Evolutionary conservation across 306 rosid genomes (phyloP).

Genomic region (Rubus idaeus): DNA sequence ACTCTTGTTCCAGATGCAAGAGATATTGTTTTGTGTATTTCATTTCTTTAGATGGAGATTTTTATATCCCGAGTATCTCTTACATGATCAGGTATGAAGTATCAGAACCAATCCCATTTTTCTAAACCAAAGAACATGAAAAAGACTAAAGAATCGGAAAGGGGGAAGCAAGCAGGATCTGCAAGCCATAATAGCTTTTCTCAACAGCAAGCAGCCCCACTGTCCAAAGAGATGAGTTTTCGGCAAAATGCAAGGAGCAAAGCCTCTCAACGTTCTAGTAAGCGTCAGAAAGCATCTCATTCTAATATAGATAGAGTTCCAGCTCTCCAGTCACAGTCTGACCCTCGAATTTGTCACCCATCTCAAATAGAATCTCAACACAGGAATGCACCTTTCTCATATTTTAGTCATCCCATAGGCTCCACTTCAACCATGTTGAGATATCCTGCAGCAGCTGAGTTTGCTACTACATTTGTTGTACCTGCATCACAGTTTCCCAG

Average conservation of each 20-base stretch:
- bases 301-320: conserved; percentile 32
- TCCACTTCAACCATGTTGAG: conserved; percentile 27
- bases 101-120: conserved; percentile 31
- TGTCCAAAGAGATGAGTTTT: conserved; percentile 27
- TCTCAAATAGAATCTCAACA: conserved; percentile 33
- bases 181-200: background rate
- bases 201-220: conserved; percentile 28
- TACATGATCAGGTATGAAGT: conserved; percentile 36
- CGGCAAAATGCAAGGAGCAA: conserved; percentile 33
- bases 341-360: conserved; percentile 23
- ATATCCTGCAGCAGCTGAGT: conserved; percentile 28
- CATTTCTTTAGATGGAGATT: conserved; percentile 14
- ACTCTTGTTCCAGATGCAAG: background rate
- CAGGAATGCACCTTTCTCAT: conserved; percentile 25
- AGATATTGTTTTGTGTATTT: background rate
- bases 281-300: conserved; percentile 26
- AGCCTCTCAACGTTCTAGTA: conserved; percentile 20
- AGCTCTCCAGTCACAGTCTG: conserved; percentile 18
- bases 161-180: conserved; percentile 21
- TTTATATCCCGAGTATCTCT: conserved; percentile 1
- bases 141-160: conserved; percentile 29
- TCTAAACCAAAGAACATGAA: conserved; percentile 32
- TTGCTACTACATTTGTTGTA: conserved; percentile 21
- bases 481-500: conserved; percentile 24
- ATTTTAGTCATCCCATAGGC: conserved; percentile 25